Evolutionary conservation across 805 yeast species (phyloP).

Genomic region (Metschnikowia lochheadii): DNA sequence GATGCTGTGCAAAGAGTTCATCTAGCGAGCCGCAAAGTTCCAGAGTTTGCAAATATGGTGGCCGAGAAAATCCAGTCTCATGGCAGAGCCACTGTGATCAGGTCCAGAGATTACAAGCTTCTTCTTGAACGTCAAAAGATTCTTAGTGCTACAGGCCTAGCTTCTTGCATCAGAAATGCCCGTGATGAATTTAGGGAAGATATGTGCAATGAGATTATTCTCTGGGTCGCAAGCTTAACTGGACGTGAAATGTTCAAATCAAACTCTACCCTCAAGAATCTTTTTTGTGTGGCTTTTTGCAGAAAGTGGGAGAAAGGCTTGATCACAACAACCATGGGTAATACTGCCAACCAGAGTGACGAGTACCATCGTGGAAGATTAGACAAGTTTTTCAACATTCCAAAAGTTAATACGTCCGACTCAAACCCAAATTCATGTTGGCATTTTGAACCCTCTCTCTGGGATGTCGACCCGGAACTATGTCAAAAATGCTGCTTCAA

Average conservation of each 20-base stretch:
- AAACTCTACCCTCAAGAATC: conserved; percentile 43
- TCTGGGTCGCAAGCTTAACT: conserved; percentile 62
- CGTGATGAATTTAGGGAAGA: conserved; percentile 77
- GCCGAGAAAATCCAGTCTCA: conserved; percentile 55
- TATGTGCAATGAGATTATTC: conserved; percentile 66
- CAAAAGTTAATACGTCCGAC: conserved; percentile 23
- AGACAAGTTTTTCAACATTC: conserved; percentile 34
- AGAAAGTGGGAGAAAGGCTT: conserved; percentile 59
- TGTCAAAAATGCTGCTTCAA: conserved; percentile 48
- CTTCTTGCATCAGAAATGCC: conserved; percentile 59
- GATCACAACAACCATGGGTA: conserved; percentile 1
- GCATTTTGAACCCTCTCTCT: conserved; percentile 36
- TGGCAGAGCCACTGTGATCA: conserved; percentile 69
- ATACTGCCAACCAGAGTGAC: not conserved
- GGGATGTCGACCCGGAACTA: conserved; percentile 44
- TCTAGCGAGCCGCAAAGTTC: conserved; percentile 58
- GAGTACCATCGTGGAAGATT: conserved; percentile 30
- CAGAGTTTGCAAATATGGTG: conserved; percentile 68
- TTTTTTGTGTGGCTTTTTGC: conserved; percentile 56
- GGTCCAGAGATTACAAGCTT: conserved; percentile 48
- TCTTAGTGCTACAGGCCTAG: conserved; percentile 59
- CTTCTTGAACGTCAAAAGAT: conserved; percentile 52
- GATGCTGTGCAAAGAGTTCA: conserved; percentile 69
- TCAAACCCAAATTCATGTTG: conserved; percentile 27
- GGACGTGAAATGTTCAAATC: conserved; percentile 50